phyloP scores from a whole-genome alignment of 352 stramenopile genomes.

The Globisporangium apiculatum region DNA sequence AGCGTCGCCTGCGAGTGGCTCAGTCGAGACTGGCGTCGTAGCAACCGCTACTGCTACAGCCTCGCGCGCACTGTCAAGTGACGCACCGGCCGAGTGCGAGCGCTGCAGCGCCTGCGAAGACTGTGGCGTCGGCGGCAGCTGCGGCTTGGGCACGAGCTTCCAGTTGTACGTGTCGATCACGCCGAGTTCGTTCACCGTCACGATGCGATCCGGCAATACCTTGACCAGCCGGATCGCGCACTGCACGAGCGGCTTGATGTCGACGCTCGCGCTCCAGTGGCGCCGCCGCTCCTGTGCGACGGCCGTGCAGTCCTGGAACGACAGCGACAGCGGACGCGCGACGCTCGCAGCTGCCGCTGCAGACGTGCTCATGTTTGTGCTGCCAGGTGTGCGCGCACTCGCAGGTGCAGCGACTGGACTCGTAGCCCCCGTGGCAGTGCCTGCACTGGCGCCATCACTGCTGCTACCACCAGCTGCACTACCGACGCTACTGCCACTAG shows the following conservation, averaged over 20 bases:
- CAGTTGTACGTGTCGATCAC: constrained; percentile 85
- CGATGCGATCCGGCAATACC: constrained; percentile 65
- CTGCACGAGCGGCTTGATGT: constrained; percentile 49
- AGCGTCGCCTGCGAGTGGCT: not conserved
- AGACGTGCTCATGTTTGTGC: not conserved
- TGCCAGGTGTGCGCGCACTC: not conserved
- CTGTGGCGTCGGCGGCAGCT: constrained; percentile 2
- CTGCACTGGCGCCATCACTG: not conserved
- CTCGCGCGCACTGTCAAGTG: not conserved
- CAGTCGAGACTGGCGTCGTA: not conserved
- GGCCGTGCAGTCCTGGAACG: constrained; percentile 53
- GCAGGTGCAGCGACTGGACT: constrained; percentile 6
- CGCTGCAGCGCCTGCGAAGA: not conserved
- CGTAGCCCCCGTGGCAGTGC: constrained; percentile 1
- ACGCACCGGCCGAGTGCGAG: not conserved
- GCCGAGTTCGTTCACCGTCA: constrained; percentile 78
- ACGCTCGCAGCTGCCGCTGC: constrained; percentile 17
- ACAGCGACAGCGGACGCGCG: constrained; percentile 44
- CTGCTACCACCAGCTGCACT: not conserved
- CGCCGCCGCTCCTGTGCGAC: constrained; percentile 47
- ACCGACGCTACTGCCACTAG: not conserved
- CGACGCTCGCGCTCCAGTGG: constrained; percentile 53
- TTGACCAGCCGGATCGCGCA: constrained; percentile 58
- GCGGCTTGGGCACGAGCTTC: constrained; percentile 62
- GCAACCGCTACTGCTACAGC: not conserved